Conservation (phyloP, 352 stramenopile genomes). For the Phytophthora kernoviae region DNA sequence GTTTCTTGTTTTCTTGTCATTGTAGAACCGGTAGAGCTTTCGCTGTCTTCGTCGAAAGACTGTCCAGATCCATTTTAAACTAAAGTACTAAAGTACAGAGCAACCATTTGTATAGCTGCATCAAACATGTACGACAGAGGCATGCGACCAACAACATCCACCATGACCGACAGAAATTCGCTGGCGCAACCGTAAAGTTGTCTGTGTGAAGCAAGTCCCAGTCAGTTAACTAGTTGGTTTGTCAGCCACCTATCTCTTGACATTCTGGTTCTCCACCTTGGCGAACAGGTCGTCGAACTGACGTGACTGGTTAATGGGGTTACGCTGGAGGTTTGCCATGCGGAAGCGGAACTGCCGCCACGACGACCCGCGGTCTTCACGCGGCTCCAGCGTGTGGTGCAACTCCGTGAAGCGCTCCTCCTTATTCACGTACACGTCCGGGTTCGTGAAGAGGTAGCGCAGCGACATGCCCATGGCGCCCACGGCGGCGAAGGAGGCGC, state of each 20-base stretch:
- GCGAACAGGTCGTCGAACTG: conserved; percentile 64
- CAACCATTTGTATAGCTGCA: no score
- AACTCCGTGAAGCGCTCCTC: conserved; percentile 46
- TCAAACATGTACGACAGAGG: no score
- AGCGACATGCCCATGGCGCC: conserved; percentile 39
- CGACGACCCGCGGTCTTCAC: conserved; percentile 39
- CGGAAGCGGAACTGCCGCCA: conserved; percentile 74
- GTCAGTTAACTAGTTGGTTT: no score
- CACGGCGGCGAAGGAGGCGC: conserved; percentile 37
- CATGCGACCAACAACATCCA: no score
- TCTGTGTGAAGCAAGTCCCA: no score
- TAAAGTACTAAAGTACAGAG: no score
- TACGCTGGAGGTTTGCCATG: conserved; percentile 67
- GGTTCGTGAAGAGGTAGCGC: conserved; percentile 58
- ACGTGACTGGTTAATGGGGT: conserved; percentile 78
- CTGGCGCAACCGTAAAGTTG: no score
- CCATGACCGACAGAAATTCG: no score
- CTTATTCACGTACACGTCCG: conserved; percentile 76
- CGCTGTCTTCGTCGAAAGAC: no score
- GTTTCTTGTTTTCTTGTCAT: no score
- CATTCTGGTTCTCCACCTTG: conserved; percentile 56
- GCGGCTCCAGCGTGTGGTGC: conserved; percentile 45
- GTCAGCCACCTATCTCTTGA: conserved; percentile 47
- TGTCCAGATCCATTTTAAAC: no score
- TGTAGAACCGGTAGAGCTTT: no score